phyloP scores from a whole-genome alignment of 257 asterid genomes.

The Lycium ferocissimum region DNA sequence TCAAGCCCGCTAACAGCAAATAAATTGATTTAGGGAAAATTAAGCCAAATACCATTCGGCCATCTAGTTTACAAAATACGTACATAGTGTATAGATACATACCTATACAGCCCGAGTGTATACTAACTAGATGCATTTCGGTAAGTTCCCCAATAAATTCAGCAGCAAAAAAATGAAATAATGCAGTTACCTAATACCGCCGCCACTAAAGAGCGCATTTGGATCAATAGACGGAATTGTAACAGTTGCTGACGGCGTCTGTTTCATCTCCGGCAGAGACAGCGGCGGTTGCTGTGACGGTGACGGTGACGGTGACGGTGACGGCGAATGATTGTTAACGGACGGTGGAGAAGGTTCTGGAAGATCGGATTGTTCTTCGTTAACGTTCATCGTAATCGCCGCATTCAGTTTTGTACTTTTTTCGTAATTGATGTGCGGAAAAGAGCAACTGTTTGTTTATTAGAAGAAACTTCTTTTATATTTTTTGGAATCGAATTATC shows the following conservation, averaged over 20 bases:
- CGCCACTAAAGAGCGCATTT: slow-evolving; percentile 60
- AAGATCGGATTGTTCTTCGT: slow-evolving; percentile 23
- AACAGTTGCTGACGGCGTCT: slow-evolving; percentile 25
- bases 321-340: not conserved
- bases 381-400: slow-evolving; percentile 37
- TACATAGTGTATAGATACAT: too few relatives aligned
- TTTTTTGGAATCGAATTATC: not conserved
- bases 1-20: too few relatives aligned
- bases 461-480: not conserved
- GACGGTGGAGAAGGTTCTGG: slow-evolving; percentile 29
- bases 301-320: slow-evolving; percentile 3
- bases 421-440: not conserved
- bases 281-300: slow-evolving; percentile 24
- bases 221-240: slow-evolving; percentile 50
- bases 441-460: not conserved
- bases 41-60: too few relatives aligned
- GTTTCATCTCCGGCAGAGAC: slow-evolving; percentile 18
- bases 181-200: slow-evolving; percentile 60
- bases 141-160: not conserved
- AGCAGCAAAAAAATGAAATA: not conserved
- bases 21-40: too few relatives aligned
- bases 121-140: too few relatives aligned
- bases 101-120: too few relatives aligned
- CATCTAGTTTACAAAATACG: too few relatives aligned
- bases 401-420: slow-evolving; percentile 25